Percentiles rank a stretch among this genome's conserved stretches.
Evolutionary conservation across 2,329 filamentous ascomycete species (phyloP).

Genomic region (Beauveria sp.): DNA sequence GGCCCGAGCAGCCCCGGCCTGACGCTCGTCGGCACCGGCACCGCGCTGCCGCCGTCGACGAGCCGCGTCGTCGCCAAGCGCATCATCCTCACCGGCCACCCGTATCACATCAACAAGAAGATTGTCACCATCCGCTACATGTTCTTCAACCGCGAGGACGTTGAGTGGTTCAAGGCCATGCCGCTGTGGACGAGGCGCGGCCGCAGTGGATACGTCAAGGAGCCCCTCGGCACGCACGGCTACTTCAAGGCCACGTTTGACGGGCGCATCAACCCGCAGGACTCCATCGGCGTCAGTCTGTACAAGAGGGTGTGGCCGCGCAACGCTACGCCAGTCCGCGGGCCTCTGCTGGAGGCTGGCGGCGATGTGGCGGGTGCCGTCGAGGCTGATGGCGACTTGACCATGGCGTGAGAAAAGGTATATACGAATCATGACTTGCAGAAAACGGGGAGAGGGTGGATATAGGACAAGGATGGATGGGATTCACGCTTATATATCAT

Average conservation of each 20-base stretch:
- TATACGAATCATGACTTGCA: not conserved
- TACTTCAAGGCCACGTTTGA: conserved; percentile 99
- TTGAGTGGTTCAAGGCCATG: conserved; percentile 95
- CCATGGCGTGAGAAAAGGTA: conserved; percentile 21
- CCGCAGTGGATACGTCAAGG: conserved; percentile 85
- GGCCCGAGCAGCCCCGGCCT: conserved; percentile 43
- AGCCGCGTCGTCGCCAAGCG: conserved; percentile 86
- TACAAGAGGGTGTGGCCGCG: conserved; percentile 84
- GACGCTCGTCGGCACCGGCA: conserved; percentile 77
- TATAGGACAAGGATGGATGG: not conserved
- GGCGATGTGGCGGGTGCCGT: conserved; percentile 12
- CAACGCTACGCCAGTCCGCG: conserved; percentile 44
- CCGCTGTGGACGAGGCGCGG: conserved; percentile 91
- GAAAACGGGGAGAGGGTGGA: not conserved
- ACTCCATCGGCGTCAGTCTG: conserved; percentile 82
- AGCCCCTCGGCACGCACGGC: conserved; percentile 91
- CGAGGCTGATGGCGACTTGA: conserved; percentile 24
- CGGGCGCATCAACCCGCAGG: conserved; percentile 89
- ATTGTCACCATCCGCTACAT: conserved; percentile 97
- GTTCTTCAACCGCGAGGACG: conserved; percentile 97
- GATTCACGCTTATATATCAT: conserved; percentile 4
- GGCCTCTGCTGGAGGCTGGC: conserved; percentile 33
- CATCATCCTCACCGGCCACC: conserved; percentile 88
- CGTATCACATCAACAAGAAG: conserved; percentile 98
- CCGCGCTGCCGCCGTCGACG: conserved; percentile 68